Evolutionary conservation across 768 basidiomycete species (phyloP), one percentile per base, ranked within the genome.

Genomic region (Lactarius hatsudake): DNA sequence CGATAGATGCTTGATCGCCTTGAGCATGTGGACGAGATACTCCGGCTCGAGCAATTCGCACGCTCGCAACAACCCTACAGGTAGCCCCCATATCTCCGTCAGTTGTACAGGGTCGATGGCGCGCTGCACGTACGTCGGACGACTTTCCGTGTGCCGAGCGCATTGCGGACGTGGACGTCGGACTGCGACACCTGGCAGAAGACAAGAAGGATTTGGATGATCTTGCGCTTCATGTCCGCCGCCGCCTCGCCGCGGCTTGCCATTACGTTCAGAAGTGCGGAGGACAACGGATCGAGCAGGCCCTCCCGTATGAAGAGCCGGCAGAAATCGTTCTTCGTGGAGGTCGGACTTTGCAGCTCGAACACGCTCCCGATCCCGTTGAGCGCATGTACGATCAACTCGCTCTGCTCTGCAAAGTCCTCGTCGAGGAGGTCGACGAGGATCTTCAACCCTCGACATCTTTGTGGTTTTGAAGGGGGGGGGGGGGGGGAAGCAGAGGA

Each of bases 171-270:
- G 74, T 96, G 92, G 56, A 89, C 87, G 76, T 99, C 97, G 18
- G 90, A 92, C 73, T 98, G 96, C n/a, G 94, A 92, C 3, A 94
- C 93, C 74, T 97, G 95, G 62, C 92, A 94, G 78, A 98, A 98
- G 13, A 98, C 89, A 64, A 93, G 77, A 58, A 28, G 26, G 26
- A 28, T 28, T 2, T 28, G 26, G 26, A 28, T 28, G 26, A 28
- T 28, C 26, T 28, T 28, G 26, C 2, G 26, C 26, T 1, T 28
- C 26, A 28, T 2, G 26, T 2, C 26, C 26, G 26, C 26, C 26
- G 26, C 26, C 1, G 26, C 26, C 26, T 28, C 26, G 2, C 26
- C 26, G 26, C 26, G 1, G 2, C 26, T 28, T 28, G 26, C 26
- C 26, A 28, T 1, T 28, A 2, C 26, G 26, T 28, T 28, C 26